phyloP scores from a whole-genome alignment of 2,329 filamentous ascomycete species.

The Diplodia seriata region DNA sequence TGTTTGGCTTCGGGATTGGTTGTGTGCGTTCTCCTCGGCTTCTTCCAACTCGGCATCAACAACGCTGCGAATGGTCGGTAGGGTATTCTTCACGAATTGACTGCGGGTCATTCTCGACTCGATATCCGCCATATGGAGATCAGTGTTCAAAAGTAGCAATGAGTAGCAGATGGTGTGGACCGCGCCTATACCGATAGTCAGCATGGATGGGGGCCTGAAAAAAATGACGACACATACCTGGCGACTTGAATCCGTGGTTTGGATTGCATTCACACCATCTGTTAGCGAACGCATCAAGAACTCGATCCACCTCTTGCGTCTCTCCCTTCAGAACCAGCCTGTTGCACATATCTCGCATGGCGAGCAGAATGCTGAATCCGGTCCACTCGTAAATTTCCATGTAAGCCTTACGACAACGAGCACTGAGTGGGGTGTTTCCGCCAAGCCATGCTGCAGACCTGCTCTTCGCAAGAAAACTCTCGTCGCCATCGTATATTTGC shows the following conservation, averaged over 20 bases:
- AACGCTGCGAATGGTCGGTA: conserved; percentile 83
- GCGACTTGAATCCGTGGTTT: conserved; percentile 88
- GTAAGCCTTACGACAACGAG: conserved; percentile 72
- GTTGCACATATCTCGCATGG: conserved; percentile 80
- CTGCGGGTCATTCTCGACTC: conserved; percentile 94
- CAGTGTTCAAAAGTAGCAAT: conserved; percentile 91
- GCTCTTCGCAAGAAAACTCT: conserved; percentile 79
- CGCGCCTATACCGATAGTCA: conserved; percentile 66
- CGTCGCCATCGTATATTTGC: conserved; percentile 83
- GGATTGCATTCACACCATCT: conserved; percentile 95
- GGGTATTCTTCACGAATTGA: conserved; percentile 96
- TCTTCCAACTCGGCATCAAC: conserved; percentile 61
- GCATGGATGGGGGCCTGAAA: neutral
- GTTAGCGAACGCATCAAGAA: conserved; percentile 85
- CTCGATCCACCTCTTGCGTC: conserved; percentile 95
- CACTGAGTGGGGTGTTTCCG: conserved; percentile 64
- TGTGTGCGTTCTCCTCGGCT: conserved; percentile 34
- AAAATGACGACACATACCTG: conserved; percentile 59
- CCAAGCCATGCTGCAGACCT: conserved; percentile 90
- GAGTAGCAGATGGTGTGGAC: conserved; percentile 98
- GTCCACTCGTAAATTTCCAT: conserved; percentile 92
- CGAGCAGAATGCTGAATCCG: conserved; percentile 77
- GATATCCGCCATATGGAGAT: conserved; percentile 93
- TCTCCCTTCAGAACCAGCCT: conserved; percentile 86
- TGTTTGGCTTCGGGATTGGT: conserved; percentile 28